Base-by-base conservation (phyloP, 2,329 filamentous ascomycete genomes). In the Cladophialophora exuberans region DNA sequence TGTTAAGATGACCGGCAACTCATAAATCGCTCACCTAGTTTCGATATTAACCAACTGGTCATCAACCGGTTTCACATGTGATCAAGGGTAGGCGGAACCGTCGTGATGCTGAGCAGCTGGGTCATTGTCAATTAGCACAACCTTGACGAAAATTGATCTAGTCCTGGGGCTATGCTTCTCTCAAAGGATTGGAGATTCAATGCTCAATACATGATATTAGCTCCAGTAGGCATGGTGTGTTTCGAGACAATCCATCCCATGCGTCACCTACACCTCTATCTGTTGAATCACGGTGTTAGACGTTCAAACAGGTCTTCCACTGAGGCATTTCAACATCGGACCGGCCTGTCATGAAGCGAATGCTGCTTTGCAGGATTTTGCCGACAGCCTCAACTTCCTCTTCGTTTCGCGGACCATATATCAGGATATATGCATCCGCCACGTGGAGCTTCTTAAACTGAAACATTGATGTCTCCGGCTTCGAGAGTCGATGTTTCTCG, bases 371-470 rank as follows among this genome's bases (percentile, higher is more conserved):
- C 13, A 51, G 13, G 48, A 51, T 43, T 18, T 25, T 51, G 26
- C 48, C 17, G n/a, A 91, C 80, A 45, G 83, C 78, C 50, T 82
- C 77, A 22, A 94, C 70, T 68, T 95, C 89, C 26, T 80, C 77
- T 54, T 83, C 79, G 60, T 85, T 79, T 64, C 88, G 75, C 2
- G 90, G 89, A 13, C 90, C 88, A 72, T 96, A 96, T 4, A 95
- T 78, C 85, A 95, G 85, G 53, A 89, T 77, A 26, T 49, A 58
- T 18, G 46, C 46, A 20, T 44, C 28, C 17, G 44, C 31, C 9
- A 56, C 6, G 36, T 28, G 22, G 22, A 35, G 46, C 22, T n/a
- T 47, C 20, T 49, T 22, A 22, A 49, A 49, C 13, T 36, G 23
- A 70, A 95, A 95, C 76, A 82, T 84, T 26, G 83, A 82, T 49